phyloP scores from a whole-genome alignment of 2,329 filamentous ascomycete species.

The Cryphonectria naterciae region DNA sequence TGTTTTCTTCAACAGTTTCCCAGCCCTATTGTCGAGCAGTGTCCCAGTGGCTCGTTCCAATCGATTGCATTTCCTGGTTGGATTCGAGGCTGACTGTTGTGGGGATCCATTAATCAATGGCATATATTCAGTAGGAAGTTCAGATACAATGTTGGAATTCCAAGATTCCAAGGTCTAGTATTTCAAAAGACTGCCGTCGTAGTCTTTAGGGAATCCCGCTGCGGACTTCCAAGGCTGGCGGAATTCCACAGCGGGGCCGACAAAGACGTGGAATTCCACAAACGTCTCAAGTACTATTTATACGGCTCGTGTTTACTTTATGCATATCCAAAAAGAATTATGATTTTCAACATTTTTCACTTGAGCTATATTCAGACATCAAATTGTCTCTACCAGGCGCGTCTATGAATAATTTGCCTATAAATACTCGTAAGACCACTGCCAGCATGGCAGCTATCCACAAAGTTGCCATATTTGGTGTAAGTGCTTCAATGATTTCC shows the following conservation, averaged over 20 bases:
- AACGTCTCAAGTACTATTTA: neutral
- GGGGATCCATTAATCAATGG: neutral
- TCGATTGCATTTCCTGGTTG: neutral
- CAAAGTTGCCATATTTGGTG: slow-evolving; percentile 45
- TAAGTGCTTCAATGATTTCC: slow-evolving; percentile 20
- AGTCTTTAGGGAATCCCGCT: neutral
- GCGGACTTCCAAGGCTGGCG: slow-evolving; percentile 20
- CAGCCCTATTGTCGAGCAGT: neutral
- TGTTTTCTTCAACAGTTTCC: neutral
- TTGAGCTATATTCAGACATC: neutral
- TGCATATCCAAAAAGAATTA: neutral
- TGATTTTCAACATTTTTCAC: neutral
- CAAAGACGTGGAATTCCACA: neutral
- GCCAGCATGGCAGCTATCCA: slow-evolving; percentile 34
- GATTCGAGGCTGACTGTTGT: neutral
- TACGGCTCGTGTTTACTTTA: too few species aligned
- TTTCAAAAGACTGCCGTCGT: neutral
- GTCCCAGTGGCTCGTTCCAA: neutral
- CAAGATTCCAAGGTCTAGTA: neutral
- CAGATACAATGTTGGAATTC: neutral
- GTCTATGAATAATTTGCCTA: neutral
- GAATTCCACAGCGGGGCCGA: slow-evolving; percentile 15
- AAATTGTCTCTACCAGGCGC: neutral
- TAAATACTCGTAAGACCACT: neutral
- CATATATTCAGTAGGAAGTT: neutral